Conservation (phyloP, 108 stramenopile genomes). For the Poteriospumella lacustris region DNA sequence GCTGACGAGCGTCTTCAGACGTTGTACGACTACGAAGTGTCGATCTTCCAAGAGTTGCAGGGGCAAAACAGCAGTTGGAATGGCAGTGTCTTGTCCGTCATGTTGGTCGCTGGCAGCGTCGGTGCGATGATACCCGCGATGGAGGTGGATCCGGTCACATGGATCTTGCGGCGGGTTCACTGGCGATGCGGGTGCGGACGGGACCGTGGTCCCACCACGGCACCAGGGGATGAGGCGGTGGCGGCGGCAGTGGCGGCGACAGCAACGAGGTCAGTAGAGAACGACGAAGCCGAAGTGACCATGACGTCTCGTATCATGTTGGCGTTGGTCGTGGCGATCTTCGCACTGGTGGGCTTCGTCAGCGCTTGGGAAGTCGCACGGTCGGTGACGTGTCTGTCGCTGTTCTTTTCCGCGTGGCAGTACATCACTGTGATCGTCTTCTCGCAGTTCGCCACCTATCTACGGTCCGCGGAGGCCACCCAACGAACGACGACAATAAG, state of each 20-base stretch:
- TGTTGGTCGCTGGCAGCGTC: not conserved
- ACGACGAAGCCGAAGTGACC: no score
- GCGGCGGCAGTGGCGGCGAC: no score
- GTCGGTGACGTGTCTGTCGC: not conserved
- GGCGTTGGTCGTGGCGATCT: not conserved
- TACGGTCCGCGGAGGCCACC: not conserved
- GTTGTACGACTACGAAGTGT: slow-evolving; percentile 8
- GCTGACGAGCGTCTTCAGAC: no score
- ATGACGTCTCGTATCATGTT: not conserved
- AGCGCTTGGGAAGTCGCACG: not conserved
- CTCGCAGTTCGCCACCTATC: not conserved
- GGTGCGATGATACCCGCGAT: not conserved
- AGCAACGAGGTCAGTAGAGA: no score
- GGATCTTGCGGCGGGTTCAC: no score
- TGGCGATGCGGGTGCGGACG: no score
- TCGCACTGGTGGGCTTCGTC: not conserved
- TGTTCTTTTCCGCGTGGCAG: not conserved
- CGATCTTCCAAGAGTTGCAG: not conserved
- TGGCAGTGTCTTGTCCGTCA: not conserved
- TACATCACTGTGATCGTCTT: not conserved
- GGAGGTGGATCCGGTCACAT: no score
- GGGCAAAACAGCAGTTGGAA: not conserved
- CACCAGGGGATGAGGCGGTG: no score
- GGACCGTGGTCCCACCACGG: no score
- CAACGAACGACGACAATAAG: not conserved